Base-by-base conservation (phyloP, 768 basidiomycete genomes). In the Lactarius sp. region DNA sequence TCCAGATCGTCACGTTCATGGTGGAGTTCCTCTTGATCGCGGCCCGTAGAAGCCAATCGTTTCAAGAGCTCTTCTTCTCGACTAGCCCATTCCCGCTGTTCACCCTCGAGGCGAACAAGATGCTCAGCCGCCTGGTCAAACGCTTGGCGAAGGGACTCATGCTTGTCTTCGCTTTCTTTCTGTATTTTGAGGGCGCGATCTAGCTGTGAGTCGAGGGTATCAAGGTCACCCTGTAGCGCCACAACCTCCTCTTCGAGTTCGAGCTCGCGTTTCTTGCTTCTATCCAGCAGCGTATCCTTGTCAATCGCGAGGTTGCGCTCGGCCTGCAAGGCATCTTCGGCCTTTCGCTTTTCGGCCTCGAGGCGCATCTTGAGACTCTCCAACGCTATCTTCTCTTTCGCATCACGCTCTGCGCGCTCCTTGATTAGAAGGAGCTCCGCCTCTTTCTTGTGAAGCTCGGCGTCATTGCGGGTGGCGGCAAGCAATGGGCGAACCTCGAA, bases 391-490 rank as follows among this genome's bases (percentile, higher is more conserved):
- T 84, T 82, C 74, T 95, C 96, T 61, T 81, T 81, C 68, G 89
- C 85, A 62, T 98, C 96, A 34, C 88, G 83, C 71, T 95, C 92
- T 0, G 92, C 93, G 8, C 90, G 80, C 70, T 97, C 94, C 71
- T 86, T 89, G 59, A 86, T 82, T 53, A 94, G 76, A 1, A 82
- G 77, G 13, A 98, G 77, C 70, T 99, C 97, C 1, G 85, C 79
- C 59, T 94, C 91, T 73, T 96, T 96, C 74, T 84, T 82, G 16
- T 90, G 82, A 6, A 98, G 81, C 72, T 96, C 96, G 46, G 95
- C 94, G 70, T 98, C 96, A 66, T 85, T 90, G 18, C 94, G 80
- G 1, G 96, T 96, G 0, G 95, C 95, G 22, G 92, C 92, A 36
- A 99, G 81, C 14, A 98, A 74, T 0, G 97, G 97, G 39, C 95